phyloP scores from a whole-genome alignment of 129 eudicot species.

The Erigeron canadensis region DNA sequence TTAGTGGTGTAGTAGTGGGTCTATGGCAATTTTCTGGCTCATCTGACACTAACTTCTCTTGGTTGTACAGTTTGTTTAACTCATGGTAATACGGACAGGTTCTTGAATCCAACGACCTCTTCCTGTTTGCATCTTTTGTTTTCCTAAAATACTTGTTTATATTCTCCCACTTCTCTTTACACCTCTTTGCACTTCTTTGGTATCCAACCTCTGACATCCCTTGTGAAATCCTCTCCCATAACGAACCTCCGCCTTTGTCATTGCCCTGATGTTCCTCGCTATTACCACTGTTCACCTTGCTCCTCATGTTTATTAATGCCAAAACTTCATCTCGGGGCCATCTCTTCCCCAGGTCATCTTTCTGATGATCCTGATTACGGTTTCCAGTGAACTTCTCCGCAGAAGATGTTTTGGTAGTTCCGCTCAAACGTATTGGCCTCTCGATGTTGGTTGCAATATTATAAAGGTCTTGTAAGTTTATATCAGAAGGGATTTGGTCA shows the following conservation, averaged over 20 bases:
- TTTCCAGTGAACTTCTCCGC: constrained; percentile 10
- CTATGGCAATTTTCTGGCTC: constrained; percentile 14
- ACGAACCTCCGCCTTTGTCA: constrained; percentile 35
- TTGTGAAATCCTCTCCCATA: constrained; percentile 84
- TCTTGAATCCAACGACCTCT: constrained; percentile 77
- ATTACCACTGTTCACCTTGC: constrained; percentile 37
- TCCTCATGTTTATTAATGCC: constrained; percentile 73
- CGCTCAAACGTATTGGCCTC: background rate
- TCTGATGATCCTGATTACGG: constrained; percentile 16
- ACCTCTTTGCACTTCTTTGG: constrained; percentile 81
- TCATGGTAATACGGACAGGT: constrained; percentile 90
- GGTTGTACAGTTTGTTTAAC: constrained; percentile 58
- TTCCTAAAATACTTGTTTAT: constrained; percentile 85
- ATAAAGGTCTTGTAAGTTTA: constrained; percentile 35
- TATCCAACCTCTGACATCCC: constrained; percentile 77
- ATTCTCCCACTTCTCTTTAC: constrained; percentile 97
- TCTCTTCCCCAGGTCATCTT: constrained; percentile 62
- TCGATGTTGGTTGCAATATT: constrained; percentile 1
- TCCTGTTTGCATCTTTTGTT: constrained; percentile 73
- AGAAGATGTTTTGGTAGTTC: constrained; percentile 17
- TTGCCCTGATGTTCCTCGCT: constrained; percentile 14
- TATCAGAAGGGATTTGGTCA: constrained; percentile 30
- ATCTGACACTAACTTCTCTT: constrained; percentile 38
- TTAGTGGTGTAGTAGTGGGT: constrained; percentile 11
- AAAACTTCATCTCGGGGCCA: constrained; percentile 90